Evolutionary conservation across 306 rosid genomes (phyloP).

Genomic region (Glycine soja): DNA sequence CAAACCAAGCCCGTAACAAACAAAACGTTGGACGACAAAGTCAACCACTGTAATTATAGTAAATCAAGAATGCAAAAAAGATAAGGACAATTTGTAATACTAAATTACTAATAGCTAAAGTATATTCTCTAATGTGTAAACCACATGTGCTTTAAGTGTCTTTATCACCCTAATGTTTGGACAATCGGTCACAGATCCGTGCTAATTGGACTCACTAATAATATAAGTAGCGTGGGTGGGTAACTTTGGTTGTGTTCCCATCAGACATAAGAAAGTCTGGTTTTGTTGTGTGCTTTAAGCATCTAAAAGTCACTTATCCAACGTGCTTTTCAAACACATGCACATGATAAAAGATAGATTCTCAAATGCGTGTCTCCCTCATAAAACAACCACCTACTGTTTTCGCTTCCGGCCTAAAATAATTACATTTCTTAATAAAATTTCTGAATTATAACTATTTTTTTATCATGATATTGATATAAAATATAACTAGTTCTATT

Average conservation of each 20-base stretch:
- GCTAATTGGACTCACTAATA: neutral
- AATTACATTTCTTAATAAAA: neutral
- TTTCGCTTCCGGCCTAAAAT: neutral
- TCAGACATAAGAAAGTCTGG: constrained; percentile 3
- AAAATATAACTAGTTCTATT: too few relatives aligned
- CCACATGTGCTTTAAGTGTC: neutral
- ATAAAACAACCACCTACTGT: too few relatives aligned
- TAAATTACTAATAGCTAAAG: too few relatives aligned
- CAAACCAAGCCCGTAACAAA: neutral
- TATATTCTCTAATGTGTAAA: neutral
- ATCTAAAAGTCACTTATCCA: neutral
- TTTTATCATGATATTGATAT: too few relatives aligned
- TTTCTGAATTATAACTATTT: too few relatives aligned
- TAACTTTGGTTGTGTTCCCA: constrained; percentile 39
- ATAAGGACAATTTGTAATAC: neutral
- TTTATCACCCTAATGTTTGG: neutral
- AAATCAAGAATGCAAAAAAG: neutral
- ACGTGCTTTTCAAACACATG: neutral
- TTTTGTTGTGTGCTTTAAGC: neutral
- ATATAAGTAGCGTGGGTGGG: neutral
- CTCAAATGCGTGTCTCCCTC: neutral
- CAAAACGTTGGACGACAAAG: constrained; percentile 1
- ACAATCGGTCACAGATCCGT: constrained; percentile 15
- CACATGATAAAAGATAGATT: neutral
- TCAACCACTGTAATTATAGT: constrained; percentile 18